phyloP scores from a whole-genome alignment of 306 rosid species.

The Calophaca sinica region DNA sequence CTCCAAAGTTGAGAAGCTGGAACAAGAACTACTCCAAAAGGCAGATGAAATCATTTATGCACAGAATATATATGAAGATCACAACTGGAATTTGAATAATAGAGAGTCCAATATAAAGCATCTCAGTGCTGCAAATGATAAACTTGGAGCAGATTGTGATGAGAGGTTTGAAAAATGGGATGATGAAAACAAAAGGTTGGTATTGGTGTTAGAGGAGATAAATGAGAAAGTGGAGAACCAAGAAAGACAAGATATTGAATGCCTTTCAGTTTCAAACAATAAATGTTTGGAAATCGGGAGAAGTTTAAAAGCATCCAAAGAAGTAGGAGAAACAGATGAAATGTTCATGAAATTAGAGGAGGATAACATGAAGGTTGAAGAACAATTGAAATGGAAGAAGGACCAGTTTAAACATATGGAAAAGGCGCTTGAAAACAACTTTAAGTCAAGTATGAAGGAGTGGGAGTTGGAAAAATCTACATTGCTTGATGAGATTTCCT shows the following conservation, averaged over 20 bases:
- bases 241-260: conserved; percentile 62
- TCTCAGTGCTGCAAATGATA: conserved; percentile 61
- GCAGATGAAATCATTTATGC: conserved; percentile 48
- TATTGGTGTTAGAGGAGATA: conserved; percentile 59
- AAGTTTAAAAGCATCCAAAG: conserved; percentile 49
- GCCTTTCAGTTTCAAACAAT: conserved; percentile 56
- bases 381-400: conserved; percentile 78
- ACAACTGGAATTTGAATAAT: conserved; percentile 43
- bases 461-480: conserved; percentile 66
- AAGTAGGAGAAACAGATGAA: conserved; percentile 58
- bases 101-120: conserved; percentile 58
- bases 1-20: conserved; percentile 63
- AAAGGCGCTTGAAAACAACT: conserved; percentile 67
- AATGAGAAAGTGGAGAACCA: conserved; percentile 62
- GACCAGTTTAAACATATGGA: conserved; percentile 75
- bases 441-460: conserved; percentile 62
- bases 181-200: conserved; percentile 52
- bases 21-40: conserved; percentile 60
- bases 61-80: conserved; percentile 54
- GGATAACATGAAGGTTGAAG: conserved; percentile 59
- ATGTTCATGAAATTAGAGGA: conserved; percentile 54
- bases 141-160: conserved; percentile 56
- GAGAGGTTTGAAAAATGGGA: conserved; percentile 54
- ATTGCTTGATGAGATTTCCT: conserved; percentile 66
- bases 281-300: conserved; percentile 57